Conservation (phyloP, 257 asterid genomes). For the Fraxinus excelsior region DNA sequence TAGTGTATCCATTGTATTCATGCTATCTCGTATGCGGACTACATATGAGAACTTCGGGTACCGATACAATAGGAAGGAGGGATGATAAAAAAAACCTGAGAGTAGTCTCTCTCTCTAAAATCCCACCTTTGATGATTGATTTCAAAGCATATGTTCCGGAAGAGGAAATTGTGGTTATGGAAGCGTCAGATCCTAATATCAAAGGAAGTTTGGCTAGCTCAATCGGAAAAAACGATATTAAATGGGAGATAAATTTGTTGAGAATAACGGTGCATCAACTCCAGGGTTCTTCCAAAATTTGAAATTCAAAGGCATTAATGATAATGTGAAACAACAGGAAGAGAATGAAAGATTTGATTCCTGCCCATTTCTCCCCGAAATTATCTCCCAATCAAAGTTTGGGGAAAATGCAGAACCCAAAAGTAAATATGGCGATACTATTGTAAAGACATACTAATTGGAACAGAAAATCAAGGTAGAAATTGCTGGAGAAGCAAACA, state of each 20-base stretch:
- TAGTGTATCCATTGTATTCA: no score
- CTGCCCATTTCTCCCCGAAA: slow-evolving; percentile 26
- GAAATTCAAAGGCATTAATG: slow-evolving; percentile 55
- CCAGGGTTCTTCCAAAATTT: slow-evolving; percentile 65
- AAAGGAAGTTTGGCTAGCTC: slow-evolving; percentile 44
- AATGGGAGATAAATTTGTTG: slow-evolving; percentile 59
- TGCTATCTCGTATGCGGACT: no score
- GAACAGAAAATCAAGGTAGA: background rate
- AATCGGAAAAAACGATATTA: slow-evolving; percentile 64
- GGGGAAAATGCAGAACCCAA: slow-evolving; percentile 17
- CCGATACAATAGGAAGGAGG: no score
- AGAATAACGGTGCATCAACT: slow-evolving; percentile 40
- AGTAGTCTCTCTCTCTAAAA: slow-evolving; percentile 70
- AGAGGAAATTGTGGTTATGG: slow-evolving; percentile 47
- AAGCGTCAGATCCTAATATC: slow-evolving; percentile 37
- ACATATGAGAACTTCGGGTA: no score
- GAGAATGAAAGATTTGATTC: slow-evolving; percentile 41
- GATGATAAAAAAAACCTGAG: slow-evolving; percentile 56
- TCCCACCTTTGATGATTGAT: slow-evolving; percentile 69
- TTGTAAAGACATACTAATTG: background rate
- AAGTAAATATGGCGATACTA: background rate
- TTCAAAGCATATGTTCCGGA: slow-evolving; percentile 57
- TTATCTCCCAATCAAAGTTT: slow-evolving; percentile 31
- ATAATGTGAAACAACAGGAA: slow-evolving; percentile 40
- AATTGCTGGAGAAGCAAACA: background rate